Conservation (phyloP, 2,329 filamentous ascomycete species). For the Acephala macrosclerotiorum region DNA sequence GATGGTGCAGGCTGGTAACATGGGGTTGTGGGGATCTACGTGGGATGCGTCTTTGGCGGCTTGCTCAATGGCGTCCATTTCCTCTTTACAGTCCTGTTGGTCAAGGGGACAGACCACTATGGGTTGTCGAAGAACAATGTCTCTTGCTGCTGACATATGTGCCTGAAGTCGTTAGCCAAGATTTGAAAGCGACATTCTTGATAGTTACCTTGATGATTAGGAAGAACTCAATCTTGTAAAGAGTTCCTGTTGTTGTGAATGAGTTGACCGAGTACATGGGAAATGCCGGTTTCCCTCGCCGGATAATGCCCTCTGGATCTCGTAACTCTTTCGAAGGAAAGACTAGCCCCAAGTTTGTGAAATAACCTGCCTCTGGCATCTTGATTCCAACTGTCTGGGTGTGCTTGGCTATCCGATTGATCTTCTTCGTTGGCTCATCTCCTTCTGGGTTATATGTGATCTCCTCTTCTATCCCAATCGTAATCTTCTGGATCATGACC, state of each 20-base stretch:
- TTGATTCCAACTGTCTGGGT: conserved; percentile 82
- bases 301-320: conserved; percentile 87
- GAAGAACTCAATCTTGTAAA: conserved; percentile 99
- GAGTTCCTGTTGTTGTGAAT: conserved; percentile 90
- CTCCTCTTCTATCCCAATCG: conserved; percentile 92
- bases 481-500: conserved; percentile 94
- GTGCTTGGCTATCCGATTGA: conserved; percentile 86
- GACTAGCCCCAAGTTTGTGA: conserved; percentile 88
- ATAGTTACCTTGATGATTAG: conserved; percentile 85
- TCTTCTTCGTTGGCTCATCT: conserved; percentile 89
- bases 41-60: conserved; percentile 91
- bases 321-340: conserved; percentile 90
- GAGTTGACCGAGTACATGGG: conserved; percentile 88
- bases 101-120: conserved; percentile 97
- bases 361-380: conserved; percentile 89
- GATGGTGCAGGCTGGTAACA: conserved; percentile 87
- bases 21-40: conserved; percentile 88
- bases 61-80: conserved; percentile 98
- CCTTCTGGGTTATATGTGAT: conserved; percentile 99
- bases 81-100: conserved; percentile 94
- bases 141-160: conserved; percentile 83
- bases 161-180: conserved; percentile 63
- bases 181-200: background rate
- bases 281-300: conserved; percentile 84
- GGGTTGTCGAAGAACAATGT: conserved; percentile 87